A percentile compares a stretch with the other conserved stretches of the same genome.
These are phyloP conservation scores for Metschnikowia cubensis DNA, from an alignment of 805 yeast genomes.

Conservation along the genomic window DNA sequence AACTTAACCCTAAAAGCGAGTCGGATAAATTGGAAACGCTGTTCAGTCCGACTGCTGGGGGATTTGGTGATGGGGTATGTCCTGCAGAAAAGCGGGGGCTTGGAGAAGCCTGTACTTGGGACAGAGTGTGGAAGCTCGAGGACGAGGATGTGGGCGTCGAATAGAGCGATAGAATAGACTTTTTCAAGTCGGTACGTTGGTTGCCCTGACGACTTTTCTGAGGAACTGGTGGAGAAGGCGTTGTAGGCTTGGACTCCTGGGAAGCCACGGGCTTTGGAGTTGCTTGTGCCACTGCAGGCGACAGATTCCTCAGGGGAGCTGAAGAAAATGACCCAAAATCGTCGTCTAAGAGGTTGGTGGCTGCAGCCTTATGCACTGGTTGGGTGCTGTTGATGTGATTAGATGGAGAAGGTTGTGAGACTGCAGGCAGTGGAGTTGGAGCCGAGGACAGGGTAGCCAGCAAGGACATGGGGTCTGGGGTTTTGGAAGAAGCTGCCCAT, in stretches of 20 bases:
- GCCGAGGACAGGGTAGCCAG: slow-evolving; percentile 3
- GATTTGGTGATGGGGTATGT: slow-evolving; percentile 1
- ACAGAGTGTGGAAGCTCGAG: slow-evolving; percentile 15
- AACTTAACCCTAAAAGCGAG: slow-evolving; percentile 23
- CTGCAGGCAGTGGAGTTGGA: neutral
- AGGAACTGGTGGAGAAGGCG: slow-evolving; percentile 13
- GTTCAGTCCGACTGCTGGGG: slow-evolving; percentile 3
- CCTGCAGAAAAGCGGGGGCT: neutral
- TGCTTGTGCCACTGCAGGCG: slow-evolving; percentile 5
- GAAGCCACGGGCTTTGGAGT: slow-evolving; percentile 8
- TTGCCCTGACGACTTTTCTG: slow-evolving; percentile 7
- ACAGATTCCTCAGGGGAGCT: slow-evolving; percentile 16
- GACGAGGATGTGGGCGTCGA: slow-evolving; percentile 55
- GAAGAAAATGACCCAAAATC: slow-evolving; percentile 41
- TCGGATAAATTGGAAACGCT: slow-evolving; percentile 14
- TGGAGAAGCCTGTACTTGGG: slow-evolving; percentile 1
- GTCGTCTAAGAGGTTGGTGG: slow-evolving; percentile 27
- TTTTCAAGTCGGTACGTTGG: slow-evolving; percentile 60
- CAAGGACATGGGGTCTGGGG: slow-evolving; percentile 58
- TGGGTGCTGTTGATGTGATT: neutral
- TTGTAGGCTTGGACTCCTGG: slow-evolving; percentile 6
- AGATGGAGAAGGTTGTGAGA: neutral
- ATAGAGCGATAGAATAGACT: slow-evolving; percentile 85
- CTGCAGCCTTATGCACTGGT: neutral
- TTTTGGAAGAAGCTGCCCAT: slow-evolving; percentile 61